These are phyloP conservation scores for Phoma sp. DNA, from an alignment of 2,329 filamentous ascomycete species.

Conservation along the genomic window DNA sequence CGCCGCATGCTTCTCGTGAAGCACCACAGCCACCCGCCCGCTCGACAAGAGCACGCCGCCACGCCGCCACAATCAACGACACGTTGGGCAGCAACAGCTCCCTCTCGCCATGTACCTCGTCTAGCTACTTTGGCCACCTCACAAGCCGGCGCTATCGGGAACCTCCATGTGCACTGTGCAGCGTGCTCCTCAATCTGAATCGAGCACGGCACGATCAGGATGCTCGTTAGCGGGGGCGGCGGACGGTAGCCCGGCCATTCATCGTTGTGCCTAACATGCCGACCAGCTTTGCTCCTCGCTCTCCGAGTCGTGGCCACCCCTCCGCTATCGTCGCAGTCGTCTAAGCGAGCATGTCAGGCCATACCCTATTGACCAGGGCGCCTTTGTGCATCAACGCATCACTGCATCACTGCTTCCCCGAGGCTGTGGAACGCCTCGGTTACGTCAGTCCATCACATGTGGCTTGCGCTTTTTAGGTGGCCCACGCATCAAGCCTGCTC, in stretches of 20 bases:
- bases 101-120: background rate
- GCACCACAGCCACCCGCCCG: conserved; percentile 1
- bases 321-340: conserved; percentile 8
- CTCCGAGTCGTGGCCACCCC: conserved; percentile 6
- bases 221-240: conserved; percentile 16
- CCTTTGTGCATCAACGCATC: too few species aligned
- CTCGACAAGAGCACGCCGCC: background rate
- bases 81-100: conserved; percentile 11
- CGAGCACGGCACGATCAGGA: conserved; percentile 18
- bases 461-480: background rate
- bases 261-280: conserved; percentile 8
- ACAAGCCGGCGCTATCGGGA: conserved; percentile 13
- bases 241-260: conserved; percentile 15
- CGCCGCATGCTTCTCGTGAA: background rate
- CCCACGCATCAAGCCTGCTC: conserved; percentile 4
- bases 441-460: conserved; percentile 18
- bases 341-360: conserved; percentile 16
- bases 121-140: conserved; percentile 3
- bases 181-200: conserved; percentile 11
- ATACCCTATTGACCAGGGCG: conserved; percentile 1
- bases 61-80: background rate
- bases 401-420: background rate
- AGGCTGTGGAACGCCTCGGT: conserved; percentile 14
- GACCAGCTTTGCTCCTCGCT: conserved; percentile 3
- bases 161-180: conserved; percentile 13